phyloP scores from a whole-genome alignment of 140 eudicot genomes.

The Eryngium alpinum region DNA sequence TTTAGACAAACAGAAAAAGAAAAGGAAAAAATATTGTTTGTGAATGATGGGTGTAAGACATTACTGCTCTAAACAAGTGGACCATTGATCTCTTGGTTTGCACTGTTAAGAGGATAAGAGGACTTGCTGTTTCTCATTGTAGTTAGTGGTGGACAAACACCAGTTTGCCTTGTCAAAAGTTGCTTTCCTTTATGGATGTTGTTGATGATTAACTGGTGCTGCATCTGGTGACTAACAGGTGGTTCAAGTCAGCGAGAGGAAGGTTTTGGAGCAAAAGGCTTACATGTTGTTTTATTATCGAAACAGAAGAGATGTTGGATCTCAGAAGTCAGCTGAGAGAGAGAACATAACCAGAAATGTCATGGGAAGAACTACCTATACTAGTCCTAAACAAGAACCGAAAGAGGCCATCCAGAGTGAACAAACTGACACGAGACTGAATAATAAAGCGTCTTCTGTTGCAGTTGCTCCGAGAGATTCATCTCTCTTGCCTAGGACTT shows the following conservation, averaged over 20 bases:
- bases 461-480: conserved; percentile 31
- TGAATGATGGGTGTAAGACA: not conserved
- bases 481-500: not conserved
- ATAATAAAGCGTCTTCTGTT: conserved; percentile 20
- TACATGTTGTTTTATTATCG: conserved; percentile 84
- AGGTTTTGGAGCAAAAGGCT: conserved; percentile 91
- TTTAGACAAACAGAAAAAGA: too few species aligned
- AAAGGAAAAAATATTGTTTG: not conserved
- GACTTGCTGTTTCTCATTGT: not conserved
- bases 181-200: not conserved
- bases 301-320: conserved; percentile 36
- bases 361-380: conserved; percentile 21
- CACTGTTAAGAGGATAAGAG: not conserved
- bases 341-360: conserved; percentile 32
- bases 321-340: conserved; percentile 42
- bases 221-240: conserved; percentile 41
- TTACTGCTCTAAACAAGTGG: not conserved
- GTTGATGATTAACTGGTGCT: not conserved
- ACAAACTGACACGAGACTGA: conserved; percentile 19
- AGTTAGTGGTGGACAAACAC: too few species aligned
- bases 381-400: conserved; percentile 22
- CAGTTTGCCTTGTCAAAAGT: not conserved
- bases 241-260: conserved; percentile 69
- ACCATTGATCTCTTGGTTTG: not conserved
- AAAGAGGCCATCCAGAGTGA: conserved; percentile 24